phyloP scores from a whole-genome alignment of 768 basidiomycete genomes.

The Lyophyllum decastes region DNA sequence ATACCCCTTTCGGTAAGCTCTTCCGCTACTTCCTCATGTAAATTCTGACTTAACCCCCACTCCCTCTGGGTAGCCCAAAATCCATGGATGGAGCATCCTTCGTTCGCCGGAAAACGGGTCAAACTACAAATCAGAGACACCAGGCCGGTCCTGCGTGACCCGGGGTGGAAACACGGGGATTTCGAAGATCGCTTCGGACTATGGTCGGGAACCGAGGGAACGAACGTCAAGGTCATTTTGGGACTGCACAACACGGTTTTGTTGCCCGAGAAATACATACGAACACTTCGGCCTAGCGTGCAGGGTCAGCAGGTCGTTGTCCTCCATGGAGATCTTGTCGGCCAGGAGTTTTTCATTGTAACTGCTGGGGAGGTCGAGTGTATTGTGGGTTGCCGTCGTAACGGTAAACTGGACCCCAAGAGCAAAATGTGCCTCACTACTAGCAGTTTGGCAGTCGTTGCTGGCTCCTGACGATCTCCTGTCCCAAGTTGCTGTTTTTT shows the following conservation, averaged over 20 bases:
- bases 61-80: neutral
- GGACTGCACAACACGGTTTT: neutral
- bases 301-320: conserved; percentile 4
- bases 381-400: neutral
- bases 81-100: conserved; percentile 1
- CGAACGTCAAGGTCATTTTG: neutral
- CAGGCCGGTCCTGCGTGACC: neutral
- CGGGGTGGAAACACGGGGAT: conserved; percentile 4
- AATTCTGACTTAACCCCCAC: too few species aligned
- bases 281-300: neutral
- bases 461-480: too few species aligned
- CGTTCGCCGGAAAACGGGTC: neutral
- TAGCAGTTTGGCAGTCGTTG: neutral
- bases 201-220: neutral
- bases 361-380: neutral
- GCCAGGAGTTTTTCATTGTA: neutral
- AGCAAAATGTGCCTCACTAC: neutral
- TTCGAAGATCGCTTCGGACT: neutral
- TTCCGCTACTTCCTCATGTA: neutral
- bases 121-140: too few species aligned
- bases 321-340: neutral
- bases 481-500: too few species aligned
- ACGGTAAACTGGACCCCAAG: neutral
- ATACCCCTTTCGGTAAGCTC: neutral
- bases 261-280: conserved; percentile 1